Evolutionary conservation across 2,329 filamentous ascomycete genomes (phyloP), one percentile per base, ranked within the genome.

Genomic region (Fusarium succisae): DNA sequence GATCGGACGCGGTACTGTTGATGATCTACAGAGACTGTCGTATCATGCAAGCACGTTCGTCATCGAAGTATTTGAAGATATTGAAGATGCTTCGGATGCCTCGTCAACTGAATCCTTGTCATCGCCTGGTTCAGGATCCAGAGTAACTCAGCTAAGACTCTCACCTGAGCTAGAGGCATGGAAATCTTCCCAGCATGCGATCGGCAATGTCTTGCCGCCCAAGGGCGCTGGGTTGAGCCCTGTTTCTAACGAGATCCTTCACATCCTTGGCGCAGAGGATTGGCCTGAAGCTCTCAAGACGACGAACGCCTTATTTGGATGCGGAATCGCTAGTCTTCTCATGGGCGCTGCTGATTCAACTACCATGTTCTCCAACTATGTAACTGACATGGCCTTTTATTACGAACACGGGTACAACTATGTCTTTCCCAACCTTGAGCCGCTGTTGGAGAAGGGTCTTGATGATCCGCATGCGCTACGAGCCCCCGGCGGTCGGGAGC

Each of bases 371-470:
- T 77, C 75, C 39, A 76, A 76, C 47, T 76, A 76, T 26, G 72
- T 77, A 5, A 76, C 75, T 0, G 75, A 76, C 47, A 76, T 76
- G 75, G 75, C 70, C 0, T 76, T 76, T 4, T 76, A 76, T 62
- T 76, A 76, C 32, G 75, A 76, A 37, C 75, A 76, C 38, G 75
- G 75, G 15, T 76, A 76, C 62, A 76, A 76, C 64, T 77, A 76
- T 15, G 72, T 76, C n/a, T 76, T 76, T 7, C 74, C 74, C 5
- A 67, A 70, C 17, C 70, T 76, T 6, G 75, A 76, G 18, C 64
- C 73, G 2, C 60, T 76, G 4, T 22, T 76, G 15, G 62, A 77
- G 24, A 72, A 63, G 32, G 74, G 75, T 6, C 50, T 76, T 5
- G 13, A 48, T 10, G 75, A 76, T 54, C 70, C 66, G 1, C 75